Conservation (phyloP, 352 stramenopile genomes). For the Pythium chondricola region DNA sequence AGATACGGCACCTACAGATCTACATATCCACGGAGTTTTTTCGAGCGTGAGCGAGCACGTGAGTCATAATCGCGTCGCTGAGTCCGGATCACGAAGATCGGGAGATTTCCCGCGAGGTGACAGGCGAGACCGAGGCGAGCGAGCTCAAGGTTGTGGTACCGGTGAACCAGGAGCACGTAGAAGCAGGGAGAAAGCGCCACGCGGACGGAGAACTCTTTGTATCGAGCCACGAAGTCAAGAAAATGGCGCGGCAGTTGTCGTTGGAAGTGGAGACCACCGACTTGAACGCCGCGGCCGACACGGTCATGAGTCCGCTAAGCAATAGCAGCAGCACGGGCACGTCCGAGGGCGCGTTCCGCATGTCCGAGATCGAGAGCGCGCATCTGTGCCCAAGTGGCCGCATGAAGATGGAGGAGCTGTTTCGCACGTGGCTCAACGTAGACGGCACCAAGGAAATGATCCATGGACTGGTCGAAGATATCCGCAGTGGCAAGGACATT, state of each 20-base stretch:
- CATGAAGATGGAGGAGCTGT: conserved; percentile 87
- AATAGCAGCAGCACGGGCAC: conserved; percentile 31
- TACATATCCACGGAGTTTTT: no score
- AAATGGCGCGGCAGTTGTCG: conserved; percentile 21
- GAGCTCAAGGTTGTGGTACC: background rate
- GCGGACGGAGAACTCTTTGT: background rate
- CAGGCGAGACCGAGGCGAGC: no score
- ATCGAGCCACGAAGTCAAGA: background rate
- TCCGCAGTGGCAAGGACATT: conserved; percentile 69
- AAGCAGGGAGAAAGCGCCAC: background rate
- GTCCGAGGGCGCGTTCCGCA: conserved; percentile 41
- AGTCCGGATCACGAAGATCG: no score
- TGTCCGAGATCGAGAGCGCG: conserved; percentile 79
- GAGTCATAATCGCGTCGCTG: no score
- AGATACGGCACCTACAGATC: no score
- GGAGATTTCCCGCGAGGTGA: no score
- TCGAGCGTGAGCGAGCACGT: no score
- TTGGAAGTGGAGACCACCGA: conserved; percentile 48
- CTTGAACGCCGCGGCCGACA: conserved; percentile 22
- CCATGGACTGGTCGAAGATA: conserved; percentile 68
- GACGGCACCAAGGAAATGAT: conserved; percentile 85
- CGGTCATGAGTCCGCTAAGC: conserved; percentile 54
- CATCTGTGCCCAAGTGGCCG: conserved; percentile 69
- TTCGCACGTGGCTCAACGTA: conserved; percentile 82
- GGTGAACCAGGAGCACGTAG: background rate